Percentiles rank a stretch among this genome's conserved stretches.
Conservation (phyloP, 257 asterid species). For the Rehmannia glutinosa region DNA sequence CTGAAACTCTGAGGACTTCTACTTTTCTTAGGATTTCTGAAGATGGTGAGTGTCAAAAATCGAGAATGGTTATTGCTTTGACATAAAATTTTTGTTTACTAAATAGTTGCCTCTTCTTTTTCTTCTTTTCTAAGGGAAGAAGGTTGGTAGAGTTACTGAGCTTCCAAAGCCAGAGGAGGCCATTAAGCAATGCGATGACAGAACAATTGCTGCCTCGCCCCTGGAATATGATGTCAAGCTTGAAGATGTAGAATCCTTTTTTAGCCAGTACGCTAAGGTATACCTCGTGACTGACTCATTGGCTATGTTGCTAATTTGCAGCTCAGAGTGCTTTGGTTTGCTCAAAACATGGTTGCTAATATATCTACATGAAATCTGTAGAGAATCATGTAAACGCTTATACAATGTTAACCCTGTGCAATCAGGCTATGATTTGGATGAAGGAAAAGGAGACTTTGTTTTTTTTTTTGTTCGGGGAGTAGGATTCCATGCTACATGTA, state of each 20-base stretch:
- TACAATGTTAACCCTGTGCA: not conserved
- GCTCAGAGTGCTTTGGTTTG: not conserved
- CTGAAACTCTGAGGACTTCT: conserved; percentile 72
- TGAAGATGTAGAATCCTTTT: conserved; percentile 80
- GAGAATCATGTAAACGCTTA: not conserved
- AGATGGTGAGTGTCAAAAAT: conserved; percentile 56
- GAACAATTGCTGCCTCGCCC: conserved; percentile 89
- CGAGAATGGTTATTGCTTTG: not conserved
- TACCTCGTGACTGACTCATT: not conserved
- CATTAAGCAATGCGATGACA: conserved; percentile 68
- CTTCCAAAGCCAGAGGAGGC: conserved; percentile 78
- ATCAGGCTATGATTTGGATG: not conserved
- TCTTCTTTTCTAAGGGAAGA: conserved; percentile 43
- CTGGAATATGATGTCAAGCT: conserved; percentile 70
- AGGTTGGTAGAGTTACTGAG: conserved; percentile 73
- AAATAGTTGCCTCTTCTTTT: conserved; percentile 4
- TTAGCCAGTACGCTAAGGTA: conserved; percentile 68
- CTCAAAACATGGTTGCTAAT: not conserved
- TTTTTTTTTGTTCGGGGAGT: too few species aligned
- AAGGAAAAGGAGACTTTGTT: not conserved
- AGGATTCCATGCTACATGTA: too few species aligned
- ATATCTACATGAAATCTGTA: not conserved
- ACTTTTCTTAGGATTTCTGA: conserved; percentile 75
- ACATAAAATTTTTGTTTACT: not conserved
- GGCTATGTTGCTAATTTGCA: not conserved